Base-by-base conservation (phyloP, 495 filamentous ascomycete species). In the Amorphotheca resinae region DNA sequence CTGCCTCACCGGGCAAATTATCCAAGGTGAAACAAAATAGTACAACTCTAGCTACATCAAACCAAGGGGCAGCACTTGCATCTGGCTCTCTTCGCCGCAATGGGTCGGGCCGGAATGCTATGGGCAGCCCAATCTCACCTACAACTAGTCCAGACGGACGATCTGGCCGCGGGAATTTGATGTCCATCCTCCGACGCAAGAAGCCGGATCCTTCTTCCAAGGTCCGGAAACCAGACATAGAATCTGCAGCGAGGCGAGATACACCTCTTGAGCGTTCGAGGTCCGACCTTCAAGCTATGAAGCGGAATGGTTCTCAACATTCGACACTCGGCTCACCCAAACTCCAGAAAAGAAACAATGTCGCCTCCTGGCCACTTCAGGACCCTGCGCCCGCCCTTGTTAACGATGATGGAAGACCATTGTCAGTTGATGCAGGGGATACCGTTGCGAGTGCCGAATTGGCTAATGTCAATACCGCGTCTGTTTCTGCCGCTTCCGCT, bases 221-320 rank as follows among this genome's bases (percentile, higher is more conserved):
- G 44, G 66, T 73, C 22, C 55, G 61, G 22, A 65, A 66, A 14
- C 50, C 60, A 0, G 65, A 62, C n/a, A 46, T 40, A 2, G 71
- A 75, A 33, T 69, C 65, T 38, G 62, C 67, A 9, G 69, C 69
- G 9, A 57, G 68, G 9, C 58, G 65, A 2, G 71, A 73, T 41
- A 73, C 70, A 3, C 64, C 59, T 40, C 58, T 73, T 2, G 71
- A 75, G 45, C 57, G 69, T n/a, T 65, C 54, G 46, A 44, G 46
- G 18, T 59, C 52, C n/a, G 59, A 72, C 41, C 53, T 75, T 17
- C 40, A 38, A n/a, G 34, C 21, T 25, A 15, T 55, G 8, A 40
- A 18, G 38, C 11, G 38, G 26, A 20, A 40, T 11, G 38, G 26
- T 3, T 40, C 38, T 3, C 15, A 40, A 12, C 16, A 15, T 11